phyloP scores from a whole-genome alignment of 768 basidiomycete species.

The Suillus brevipes region DNA sequence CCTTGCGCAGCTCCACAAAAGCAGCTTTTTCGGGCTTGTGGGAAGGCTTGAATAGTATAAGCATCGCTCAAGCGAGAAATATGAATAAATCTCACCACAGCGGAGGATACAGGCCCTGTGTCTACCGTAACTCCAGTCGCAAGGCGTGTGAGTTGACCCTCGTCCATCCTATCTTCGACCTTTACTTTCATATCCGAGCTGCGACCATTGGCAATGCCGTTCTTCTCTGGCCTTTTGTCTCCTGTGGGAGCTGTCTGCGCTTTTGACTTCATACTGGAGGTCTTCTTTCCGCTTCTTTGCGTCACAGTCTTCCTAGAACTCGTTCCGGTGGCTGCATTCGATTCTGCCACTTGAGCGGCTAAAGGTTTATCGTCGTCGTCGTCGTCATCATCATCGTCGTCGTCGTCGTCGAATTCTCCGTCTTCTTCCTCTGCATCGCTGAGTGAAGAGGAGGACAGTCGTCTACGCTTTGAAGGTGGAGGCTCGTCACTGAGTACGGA shows the following conservation, averaged over 20 bases:
- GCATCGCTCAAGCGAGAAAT: not conserved
- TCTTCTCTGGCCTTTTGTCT: slow-evolving; percentile 40
- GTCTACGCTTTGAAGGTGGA: slow-evolving; percentile 51
- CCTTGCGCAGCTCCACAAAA: slow-evolving; percentile 73
- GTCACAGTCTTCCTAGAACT: slow-evolving; percentile 31
- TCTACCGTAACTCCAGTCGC: slow-evolving; percentile 83
- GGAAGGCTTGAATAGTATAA: slow-evolving; percentile 42
- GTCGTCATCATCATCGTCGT: slow-evolving; percentile 33
- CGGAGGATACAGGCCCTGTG: slow-evolving; percentile 46
- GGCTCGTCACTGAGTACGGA: slow-evolving; percentile 49
- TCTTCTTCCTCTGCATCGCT: slow-evolving; percentile 42
- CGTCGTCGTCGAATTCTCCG: slow-evolving; percentile 31
- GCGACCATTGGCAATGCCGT: slow-evolving; percentile 45
- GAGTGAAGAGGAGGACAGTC: slow-evolving; percentile 57
- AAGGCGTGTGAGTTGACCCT: slow-evolving; percentile 71
- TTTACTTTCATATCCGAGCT: slow-evolving; percentile 57
- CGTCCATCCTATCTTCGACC: slow-evolving; percentile 79
- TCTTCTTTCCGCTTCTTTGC: slow-evolving; percentile 55
- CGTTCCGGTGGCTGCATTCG: slow-evolving; percentile 29
- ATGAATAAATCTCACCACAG: slow-evolving; percentile 42
- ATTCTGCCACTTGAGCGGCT: slow-evolving; percentile 44
- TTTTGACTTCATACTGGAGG: slow-evolving; percentile 58
- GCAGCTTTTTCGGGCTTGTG: slow-evolving; percentile 75
- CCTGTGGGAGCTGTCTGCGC: slow-evolving; percentile 54
- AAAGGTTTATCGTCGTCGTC: slow-evolving; percentile 61